Percentiles rank a stretch among this genome's conserved stretches.
Evolutionary conservation across 2,329 filamentous ascomycete species (phyloP).

Genomic region (Kalaharituber pfeilii): DNA sequence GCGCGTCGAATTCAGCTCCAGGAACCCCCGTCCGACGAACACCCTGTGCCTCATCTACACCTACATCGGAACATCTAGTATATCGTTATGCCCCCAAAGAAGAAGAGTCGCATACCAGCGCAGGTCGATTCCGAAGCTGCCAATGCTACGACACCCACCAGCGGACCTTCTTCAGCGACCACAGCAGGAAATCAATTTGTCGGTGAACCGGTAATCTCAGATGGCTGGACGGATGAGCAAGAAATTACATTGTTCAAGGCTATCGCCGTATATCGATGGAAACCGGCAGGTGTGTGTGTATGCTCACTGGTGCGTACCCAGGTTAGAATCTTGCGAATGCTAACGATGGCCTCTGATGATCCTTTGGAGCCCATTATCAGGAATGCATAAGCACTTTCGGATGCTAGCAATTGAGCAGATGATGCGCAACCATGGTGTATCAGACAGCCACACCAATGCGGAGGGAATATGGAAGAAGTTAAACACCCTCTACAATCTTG

Average conservation of each 20-base stretch:
- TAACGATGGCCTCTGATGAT: constrained; percentile 9
- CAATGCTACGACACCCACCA: not conserved
- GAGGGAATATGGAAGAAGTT: constrained; percentile 87
- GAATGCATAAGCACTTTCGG: constrained; percentile 85
- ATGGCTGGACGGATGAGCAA: constrained; percentile 90
- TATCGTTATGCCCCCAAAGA: not conserved
- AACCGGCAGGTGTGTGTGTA: constrained; percentile 67
- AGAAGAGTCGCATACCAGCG: not conserved
- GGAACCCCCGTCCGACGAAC: too few species aligned
- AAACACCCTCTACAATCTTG: constrained; percentile 63
- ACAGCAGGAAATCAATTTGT: not conserved
- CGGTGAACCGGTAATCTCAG: constrained; percentile 28
- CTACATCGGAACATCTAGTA: too few species aligned
- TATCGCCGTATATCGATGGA: constrained; percentile 58
- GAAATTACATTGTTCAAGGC: constrained; percentile 83
- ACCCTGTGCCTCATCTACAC: too few species aligned
- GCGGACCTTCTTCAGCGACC: not conserved
- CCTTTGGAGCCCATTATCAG: constrained; percentile 29
- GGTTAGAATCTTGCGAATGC: not conserved
- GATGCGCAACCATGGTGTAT: constrained; percentile 61
- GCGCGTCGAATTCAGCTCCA: too few species aligned
- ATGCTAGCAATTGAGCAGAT: constrained; percentile 74
- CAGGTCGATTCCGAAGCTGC: not conserved
- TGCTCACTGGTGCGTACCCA: not conserved
- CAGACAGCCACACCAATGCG: constrained; percentile 71